phyloP scores from a whole-genome alignment of 257 asterid genomes.

The Cordia subcordata region DNA sequence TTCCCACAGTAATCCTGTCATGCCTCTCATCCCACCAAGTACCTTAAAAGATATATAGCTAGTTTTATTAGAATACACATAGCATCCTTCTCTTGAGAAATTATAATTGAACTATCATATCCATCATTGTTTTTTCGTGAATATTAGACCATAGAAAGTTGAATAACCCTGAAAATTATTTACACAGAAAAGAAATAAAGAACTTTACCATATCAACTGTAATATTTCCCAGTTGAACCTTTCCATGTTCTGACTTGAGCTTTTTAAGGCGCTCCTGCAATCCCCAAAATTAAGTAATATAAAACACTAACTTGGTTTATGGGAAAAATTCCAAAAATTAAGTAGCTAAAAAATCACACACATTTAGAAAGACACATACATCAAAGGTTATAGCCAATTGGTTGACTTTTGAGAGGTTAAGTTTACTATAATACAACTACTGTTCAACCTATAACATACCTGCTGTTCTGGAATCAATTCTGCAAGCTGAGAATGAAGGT shows the following conservation, averaged over 20 bases:
- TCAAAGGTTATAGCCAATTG: background rate
- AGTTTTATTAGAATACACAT: conserved; percentile 1
- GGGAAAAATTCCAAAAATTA: too few species aligned
- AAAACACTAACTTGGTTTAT: background rate
- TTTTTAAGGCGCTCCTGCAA: conserved; percentile 75
- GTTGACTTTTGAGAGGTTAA: background rate
- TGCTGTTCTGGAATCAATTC: conserved; percentile 89
- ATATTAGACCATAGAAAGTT: background rate
- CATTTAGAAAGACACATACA: too few species aligned
- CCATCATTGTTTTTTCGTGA: background rate
- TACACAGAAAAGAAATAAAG: conserved; percentile 2
- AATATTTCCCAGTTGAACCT: conserved; percentile 77
- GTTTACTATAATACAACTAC: background rate
- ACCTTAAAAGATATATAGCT: conserved; percentile 45
- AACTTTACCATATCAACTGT: conserved; percentile 77
- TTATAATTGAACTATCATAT: background rate
- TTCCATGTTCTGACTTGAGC: conserved; percentile 73
- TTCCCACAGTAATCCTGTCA: conserved; percentile 99
- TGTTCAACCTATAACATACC: conserved; percentile 28
- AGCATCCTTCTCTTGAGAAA: background rate
- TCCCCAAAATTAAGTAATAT: background rate
- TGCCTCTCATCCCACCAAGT: conserved; percentile 99
- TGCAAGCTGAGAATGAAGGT: conserved; percentile 70
- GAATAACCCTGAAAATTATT: background rate
- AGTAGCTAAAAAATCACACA: background rate